Evolutionary conservation across 2,329 filamentous ascomycete genomes (phyloP), one percentile per base, ranked within the genome.

Genomic region (Fusarium transvaalense): DNA sequence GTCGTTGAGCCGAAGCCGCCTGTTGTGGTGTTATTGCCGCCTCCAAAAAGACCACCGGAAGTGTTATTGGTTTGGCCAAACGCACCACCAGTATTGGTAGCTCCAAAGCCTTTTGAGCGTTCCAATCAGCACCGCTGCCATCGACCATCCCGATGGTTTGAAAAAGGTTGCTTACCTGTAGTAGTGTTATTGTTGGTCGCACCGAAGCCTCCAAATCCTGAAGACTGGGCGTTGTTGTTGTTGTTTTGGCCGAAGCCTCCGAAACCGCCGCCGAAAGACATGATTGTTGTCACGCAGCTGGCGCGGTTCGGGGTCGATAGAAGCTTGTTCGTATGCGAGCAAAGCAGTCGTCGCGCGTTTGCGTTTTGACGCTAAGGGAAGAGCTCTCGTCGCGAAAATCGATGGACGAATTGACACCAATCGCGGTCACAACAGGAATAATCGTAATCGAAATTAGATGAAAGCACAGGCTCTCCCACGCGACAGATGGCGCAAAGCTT

Each of bases 181-280:
- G 76, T 79, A 67, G 75, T 78, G 70, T 75, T 81, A 63, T 73
- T 82, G 64, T 66, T 73, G 52, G 76, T 80, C 56, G 79, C 53
- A 38, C 85, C 85, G 62, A 88, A 90, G 43, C 87, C 88, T 71
- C 86, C 86, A 78, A 91, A 91, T 23, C 80, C 72, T 23, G 78
- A 72, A 74, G 78, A 70, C 75, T 83, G 79, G 50, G 79, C 80
- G 68, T 75, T 79, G 71, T 73, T 80, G 66, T 74, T 82, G 65
- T 69, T 88, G 67, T 84, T 85, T 75, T 85, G 83, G 80, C 87
- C 87, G 79, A 91, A 90, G 82, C 87, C 70, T 27, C 72, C 68
- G 61, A 76, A 71, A 52, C 83, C 82, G 68, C 82, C 81, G 72
- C 83, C 82, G 73, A 87, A 86, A 74, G 86, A 86, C 86, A 89